phyloP scores from a whole-genome alignment of 2,329 filamentous ascomycete genomes.

The Aspergillus sojae region DNA sequence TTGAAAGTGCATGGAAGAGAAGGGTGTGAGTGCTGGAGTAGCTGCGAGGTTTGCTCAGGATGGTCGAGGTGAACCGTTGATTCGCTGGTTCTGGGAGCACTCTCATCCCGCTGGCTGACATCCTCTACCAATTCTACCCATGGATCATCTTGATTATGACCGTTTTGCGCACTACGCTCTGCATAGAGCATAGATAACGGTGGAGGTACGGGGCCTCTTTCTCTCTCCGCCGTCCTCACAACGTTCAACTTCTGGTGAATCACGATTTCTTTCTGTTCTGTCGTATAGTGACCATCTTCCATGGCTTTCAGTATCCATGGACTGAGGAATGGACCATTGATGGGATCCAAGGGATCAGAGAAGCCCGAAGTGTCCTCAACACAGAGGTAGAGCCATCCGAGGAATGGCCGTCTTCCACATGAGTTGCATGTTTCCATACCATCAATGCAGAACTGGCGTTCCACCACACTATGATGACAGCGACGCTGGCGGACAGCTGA shows the following conservation, averaged over 20 bases:
- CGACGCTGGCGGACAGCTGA: background rate
- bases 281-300: constrained; percentile 44
- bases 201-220: constrained; percentile 3
- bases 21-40: background rate
- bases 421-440: constrained; percentile 57
- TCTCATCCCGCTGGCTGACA: background rate
- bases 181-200: constrained; percentile 5
- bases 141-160: background rate
- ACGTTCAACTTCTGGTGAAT: constrained; percentile 44
- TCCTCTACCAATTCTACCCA: constrained; percentile 3
- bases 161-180: background rate
- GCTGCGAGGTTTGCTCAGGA: background rate
- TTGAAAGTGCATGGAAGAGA: constrained; percentile 15
- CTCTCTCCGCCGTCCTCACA: constrained; percentile 26
- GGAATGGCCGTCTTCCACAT: constrained; percentile 59
- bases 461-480: constrained; percentile 63
- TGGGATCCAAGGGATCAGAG: constrained; percentile 29
- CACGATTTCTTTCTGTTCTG: constrained; percentile 45
- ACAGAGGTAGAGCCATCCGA: constrained; percentile 76
- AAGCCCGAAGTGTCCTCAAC: constrained; percentile 61
- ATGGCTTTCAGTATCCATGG: constrained; percentile 47
- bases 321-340: constrained; percentile 32
- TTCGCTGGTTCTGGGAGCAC: background rate
- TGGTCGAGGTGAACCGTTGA: background rate
- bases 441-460: constrained; percentile 58